Evolutionary conservation across 164 flowering plant species (phyloP), one percentile per base, ranked within the genome.

Genomic region (Santalum album): DNA sequence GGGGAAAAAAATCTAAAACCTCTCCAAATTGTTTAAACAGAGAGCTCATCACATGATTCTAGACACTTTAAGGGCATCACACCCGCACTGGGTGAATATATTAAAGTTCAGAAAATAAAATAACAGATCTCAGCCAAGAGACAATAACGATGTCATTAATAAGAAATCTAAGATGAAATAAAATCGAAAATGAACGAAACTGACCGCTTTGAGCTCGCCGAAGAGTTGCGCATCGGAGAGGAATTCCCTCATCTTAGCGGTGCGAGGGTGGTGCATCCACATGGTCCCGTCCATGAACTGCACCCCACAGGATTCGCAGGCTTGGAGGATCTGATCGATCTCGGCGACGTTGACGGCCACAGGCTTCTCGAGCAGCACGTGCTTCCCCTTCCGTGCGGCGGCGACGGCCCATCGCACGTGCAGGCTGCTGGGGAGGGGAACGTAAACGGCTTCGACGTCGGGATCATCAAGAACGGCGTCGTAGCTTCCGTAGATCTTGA

Each of bases 191-290:
- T 3, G 9, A 29, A 29, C 9, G 9, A 29, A 4, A 14, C 35
- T 25, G 19, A 78, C 88, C 69, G 63, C 18, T 60, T 53, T 80
- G 55, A 82, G 78, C 34, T 74, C 60, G 1, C 92, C 92, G 43
- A 82, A 82, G 9, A 60, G 65, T n/a, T 59, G 17, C 7, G 69
- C 1, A 60, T 85, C 77, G 16, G 63, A 60, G 38, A 85, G 56
- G 23, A 75, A 69, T 29, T 78, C 78, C 49, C 25, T 59, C 88
- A 85, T 82, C 67, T 60, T 66, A 1, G 70, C 67, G 14, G 92
- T 80, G 63, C 92, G 49, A 16, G 87, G 89, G 40, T 82, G 71
- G 59, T 86, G 94, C 79, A 86, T 73, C 94, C 89, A 83, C 87
- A 78, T 78, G 26, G 94, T 86, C 1, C 74, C 80, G 59, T 86